phyloP scores from a whole-genome alignment of 768 basidiomycete genomes.

The Amanita fuliginea region DNA sequence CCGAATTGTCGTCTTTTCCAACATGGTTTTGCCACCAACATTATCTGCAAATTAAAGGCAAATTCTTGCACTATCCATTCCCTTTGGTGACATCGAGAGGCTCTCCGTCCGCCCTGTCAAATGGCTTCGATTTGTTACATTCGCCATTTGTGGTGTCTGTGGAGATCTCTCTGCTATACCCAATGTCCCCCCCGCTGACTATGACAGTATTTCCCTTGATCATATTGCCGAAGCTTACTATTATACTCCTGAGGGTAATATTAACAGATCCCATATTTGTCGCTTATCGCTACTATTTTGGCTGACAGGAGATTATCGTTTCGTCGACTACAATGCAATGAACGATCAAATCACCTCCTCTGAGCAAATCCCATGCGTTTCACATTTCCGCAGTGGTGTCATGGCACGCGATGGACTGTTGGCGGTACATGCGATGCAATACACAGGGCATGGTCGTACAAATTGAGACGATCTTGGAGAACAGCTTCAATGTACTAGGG shows the following conservation, averaged over 20 bases:
- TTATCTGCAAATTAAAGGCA: not conserved
- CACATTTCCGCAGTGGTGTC: not conserved
- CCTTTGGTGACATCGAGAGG: slow-evolving; percentile 8
- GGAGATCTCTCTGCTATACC: slow-evolving; percentile 9
- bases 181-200: slow-evolving; percentile 10
- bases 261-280: not conserved
- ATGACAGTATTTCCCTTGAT: slow-evolving; percentile 6
- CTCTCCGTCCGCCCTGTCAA: slow-evolving; percentile 10
- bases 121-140: slow-evolving; percentile 12
- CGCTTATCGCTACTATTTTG: slow-evolving; percentile 1
- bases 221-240: slow-evolving; percentile 7
- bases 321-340: slow-evolving; percentile 8
- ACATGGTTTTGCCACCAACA: not conserved
- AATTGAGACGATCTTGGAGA: too few species aligned
- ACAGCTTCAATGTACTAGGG: too few species aligned
- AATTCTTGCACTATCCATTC: slow-evolving; percentile 9
- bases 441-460: too few species aligned
- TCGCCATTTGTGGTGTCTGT: slow-evolving; percentile 2
- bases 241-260: slow-evolving; percentile 10
- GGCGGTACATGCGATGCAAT: not conserved
- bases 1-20: too few species aligned
- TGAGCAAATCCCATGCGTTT: not conserved
- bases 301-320: slow-evolving; percentile 6
- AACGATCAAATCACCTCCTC: slow-evolving; percentile 12
- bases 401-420: slow-evolving; percentile 5